These are phyloP conservation scores for Penstemon barbatus DNA, from an alignment of 257 asterid species.

Conservation along the genomic window DNA sequence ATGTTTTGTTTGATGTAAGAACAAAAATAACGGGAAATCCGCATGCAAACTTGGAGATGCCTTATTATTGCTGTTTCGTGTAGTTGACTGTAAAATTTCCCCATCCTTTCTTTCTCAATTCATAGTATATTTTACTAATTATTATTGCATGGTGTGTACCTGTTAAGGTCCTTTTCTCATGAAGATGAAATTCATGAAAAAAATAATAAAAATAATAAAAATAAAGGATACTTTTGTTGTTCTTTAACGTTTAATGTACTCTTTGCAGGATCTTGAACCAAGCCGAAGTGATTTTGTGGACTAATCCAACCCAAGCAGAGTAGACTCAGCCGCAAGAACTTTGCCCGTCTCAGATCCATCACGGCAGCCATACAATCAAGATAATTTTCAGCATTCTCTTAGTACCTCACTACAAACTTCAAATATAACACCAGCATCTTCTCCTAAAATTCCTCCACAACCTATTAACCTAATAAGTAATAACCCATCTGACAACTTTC, in stretches of 20 bases:
- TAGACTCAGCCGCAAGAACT: constrained; percentile 27
- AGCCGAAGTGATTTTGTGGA: constrained; percentile 36
- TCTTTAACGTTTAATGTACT: constrained; percentile 9
- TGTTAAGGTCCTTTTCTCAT: not conserved
- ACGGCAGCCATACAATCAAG: constrained; percentile 36
- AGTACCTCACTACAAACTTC: constrained; percentile 44
- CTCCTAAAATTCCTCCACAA: constrained; percentile 38
- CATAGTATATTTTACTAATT: too few species aligned
- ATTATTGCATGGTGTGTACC: not conserved
- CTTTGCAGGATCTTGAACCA: constrained; percentile 57
- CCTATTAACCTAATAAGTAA: too few species aligned
- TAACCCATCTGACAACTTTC: constrained; percentile 34
- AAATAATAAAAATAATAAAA: not conserved
- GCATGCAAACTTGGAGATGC: too few species aligned
- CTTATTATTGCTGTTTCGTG: too few species aligned
- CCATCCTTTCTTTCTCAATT: too few species aligned
- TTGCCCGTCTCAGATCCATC: constrained; percentile 40
- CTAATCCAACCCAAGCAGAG: constrained; percentile 26
- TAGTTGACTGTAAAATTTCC: too few species aligned
- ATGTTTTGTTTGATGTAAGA: too few species aligned
- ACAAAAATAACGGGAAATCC: too few species aligned
- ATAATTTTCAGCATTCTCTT: constrained; percentile 41
- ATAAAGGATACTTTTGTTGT: not conserved
- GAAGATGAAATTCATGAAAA: constrained; percentile 13
- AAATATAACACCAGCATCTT: constrained; percentile 32